phyloP scores from a whole-genome alignment of 1,284 basidiomycete species.

The Apiotrichum brassicae region DNA sequence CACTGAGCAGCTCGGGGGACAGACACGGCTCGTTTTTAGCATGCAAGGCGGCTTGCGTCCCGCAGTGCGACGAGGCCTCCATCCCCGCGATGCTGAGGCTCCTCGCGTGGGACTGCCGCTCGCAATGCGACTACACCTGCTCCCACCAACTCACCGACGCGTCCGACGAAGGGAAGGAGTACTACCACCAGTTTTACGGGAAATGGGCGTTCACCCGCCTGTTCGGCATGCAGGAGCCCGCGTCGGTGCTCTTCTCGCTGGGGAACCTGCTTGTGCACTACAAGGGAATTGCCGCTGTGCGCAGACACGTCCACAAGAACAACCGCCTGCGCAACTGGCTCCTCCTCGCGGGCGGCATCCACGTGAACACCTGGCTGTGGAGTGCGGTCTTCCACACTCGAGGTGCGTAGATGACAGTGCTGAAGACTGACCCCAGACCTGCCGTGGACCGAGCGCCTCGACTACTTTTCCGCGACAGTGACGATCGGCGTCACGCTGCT shows the following conservation, averaged over 20 bases:
- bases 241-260: conserved; percentile 82
- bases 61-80: conserved; percentile 45
- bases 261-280: conserved; percentile 72
- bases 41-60: conserved; percentile 49
- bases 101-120: conserved; percentile 64
- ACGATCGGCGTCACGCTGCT: conserved; percentile 71
- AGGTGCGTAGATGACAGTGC: conserved; percentile 58
- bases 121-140: conserved; percentile 85
- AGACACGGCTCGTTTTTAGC: conserved; percentile 53
- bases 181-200: conserved; percentile 76
- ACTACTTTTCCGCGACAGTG: conserved; percentile 90
- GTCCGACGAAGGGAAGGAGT: conserved; percentile 43
- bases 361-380: conserved; percentile 91
- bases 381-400: conserved; percentile 86
- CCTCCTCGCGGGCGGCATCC: conserved; percentile 61
- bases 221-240: conserved; percentile 85
- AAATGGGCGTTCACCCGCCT: conserved; percentile 95
- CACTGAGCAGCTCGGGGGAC: conserved; percentile 56
- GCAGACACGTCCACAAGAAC: conserved; percentile 50
- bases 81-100: conserved; percentile 54
- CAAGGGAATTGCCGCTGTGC: conserved; percentile 54
- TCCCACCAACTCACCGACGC: conserved; percentile 73
- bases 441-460: conserved; percentile 76
- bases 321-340: conserved; percentile 72
- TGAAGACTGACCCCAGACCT: conserved; percentile 26